Conservation (phyloP, 805 yeast genomes). For the Barnettozyma salicaria region DNA sequence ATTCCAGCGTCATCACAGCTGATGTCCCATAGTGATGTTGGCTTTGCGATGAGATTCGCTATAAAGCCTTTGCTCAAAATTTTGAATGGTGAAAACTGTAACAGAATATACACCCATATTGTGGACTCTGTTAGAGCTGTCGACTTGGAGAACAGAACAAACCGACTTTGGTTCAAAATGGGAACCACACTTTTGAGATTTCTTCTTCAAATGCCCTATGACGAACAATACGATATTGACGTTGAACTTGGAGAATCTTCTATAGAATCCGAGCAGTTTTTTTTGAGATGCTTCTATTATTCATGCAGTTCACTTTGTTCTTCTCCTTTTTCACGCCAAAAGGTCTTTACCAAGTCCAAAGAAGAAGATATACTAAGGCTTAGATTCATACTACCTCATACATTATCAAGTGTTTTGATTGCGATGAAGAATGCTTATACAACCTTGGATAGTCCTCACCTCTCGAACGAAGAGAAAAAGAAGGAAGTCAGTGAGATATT, state of each 20-base stretch:
- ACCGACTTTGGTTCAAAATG: constrained; percentile 16
- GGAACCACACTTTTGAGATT: constrained; percentile 9
- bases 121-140: constrained; percentile 10
- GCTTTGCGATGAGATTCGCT: constrained; percentile 14
- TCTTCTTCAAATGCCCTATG: constrained; percentile 17
- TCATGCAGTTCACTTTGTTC: constrained; percentile 1
- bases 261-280: constrained; percentile 4
- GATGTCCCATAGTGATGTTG: constrained; percentile 9
- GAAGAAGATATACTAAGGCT: constrained; percentile 6
- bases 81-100: constrained; percentile 13
- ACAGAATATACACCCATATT: constrained; percentile 11
- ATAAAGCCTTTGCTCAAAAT: constrained; percentile 15
- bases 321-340: neutral
- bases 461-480: constrained; percentile 18
- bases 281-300: constrained; percentile 15
- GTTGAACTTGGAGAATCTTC: constrained; percentile 7
- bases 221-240: constrained; percentile 12
- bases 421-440: neutral
- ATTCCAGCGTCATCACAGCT: constrained; percentile 19
- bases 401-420: constrained; percentile 3
- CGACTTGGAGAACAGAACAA: constrained; percentile 11
- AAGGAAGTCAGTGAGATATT: constrained; percentile 23
- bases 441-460: constrained; percentile 20
- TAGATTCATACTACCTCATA: constrained; percentile 10
- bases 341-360: neutral